Evolutionary conservation across 2,329 filamentous ascomycete genomes (phyloP).

Genomic region (Grosmannia huntii): DNA sequence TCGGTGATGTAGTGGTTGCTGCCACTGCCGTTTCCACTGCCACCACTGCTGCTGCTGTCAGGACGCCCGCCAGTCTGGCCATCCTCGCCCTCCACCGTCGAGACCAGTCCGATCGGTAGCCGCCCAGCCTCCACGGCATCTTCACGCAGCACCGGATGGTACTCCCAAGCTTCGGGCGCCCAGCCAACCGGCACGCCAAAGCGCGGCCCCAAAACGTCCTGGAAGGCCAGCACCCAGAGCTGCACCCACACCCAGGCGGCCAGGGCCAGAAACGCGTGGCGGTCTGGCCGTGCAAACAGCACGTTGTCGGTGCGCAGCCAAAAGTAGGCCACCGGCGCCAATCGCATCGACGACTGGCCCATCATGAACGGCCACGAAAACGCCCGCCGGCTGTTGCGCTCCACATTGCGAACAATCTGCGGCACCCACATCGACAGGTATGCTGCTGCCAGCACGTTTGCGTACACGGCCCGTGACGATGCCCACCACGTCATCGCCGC

Average conservation of each 20-base stretch:
- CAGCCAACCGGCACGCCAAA: constrained; percentile 64
- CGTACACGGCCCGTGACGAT: constrained; percentile 39
- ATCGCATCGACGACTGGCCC: constrained; percentile 66
- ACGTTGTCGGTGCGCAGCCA: constrained; percentile 69
- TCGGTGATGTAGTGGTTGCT: constrained; percentile 15
- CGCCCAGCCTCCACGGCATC: constrained; percentile 70
- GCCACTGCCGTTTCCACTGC: constrained; percentile 7
- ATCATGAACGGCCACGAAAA: constrained; percentile 85
- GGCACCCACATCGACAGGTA: constrained; percentile 90
- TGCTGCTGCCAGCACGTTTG: constrained; percentile 51
- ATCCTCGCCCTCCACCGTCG: constrained; percentile 4
- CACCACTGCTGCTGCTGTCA: constrained; percentile 4
- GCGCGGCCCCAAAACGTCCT: constrained; percentile 78
- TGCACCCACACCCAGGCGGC: constrained; percentile 80
- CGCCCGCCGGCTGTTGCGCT: constrained; percentile 83
- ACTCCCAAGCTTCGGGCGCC: constrained; percentile 76
- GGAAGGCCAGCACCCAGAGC: constrained; percentile 61
- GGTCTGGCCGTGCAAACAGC: constrained; percentile 61
- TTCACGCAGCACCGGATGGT: constrained; percentile 78
- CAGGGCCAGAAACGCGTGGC: constrained; percentile 48
- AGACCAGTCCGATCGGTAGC: constrained; percentile 59
- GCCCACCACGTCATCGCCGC: constrained; percentile 50
- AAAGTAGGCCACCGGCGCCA: constrained; percentile 76
- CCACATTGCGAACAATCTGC: constrained; percentile 80
- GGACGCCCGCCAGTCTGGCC: constrained; percentile 4